phyloP scores from a whole-genome alignment of 352 stramenopile genomes.

The Phytopythium montanum region DNA sequence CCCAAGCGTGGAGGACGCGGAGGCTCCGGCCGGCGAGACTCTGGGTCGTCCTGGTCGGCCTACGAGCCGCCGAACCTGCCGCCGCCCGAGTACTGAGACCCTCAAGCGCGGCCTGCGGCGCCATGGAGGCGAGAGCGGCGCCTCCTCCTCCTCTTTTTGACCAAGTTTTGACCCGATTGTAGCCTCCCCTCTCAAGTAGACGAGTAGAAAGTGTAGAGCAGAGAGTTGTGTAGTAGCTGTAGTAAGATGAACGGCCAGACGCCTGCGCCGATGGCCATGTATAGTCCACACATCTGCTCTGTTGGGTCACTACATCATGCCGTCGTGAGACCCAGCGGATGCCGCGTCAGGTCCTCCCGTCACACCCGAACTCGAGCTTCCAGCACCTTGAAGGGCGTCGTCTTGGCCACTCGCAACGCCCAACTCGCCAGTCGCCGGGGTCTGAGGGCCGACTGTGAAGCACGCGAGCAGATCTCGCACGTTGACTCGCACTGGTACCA shows the following conservation, averaged over 20 bases:
- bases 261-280: background rate
- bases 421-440: background rate
- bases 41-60: constrained; percentile 49
- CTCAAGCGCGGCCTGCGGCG: background rate
- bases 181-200: too few species aligned
- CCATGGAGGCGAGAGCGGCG: background rate
- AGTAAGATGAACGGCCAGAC: constrained; percentile 5
- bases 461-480: constrained; percentile 57
- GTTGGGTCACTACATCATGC: background rate
- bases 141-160: background rate
- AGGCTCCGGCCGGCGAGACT: constrained; percentile 37
- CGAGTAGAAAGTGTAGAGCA: constrained; percentile 9
- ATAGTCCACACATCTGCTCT: background rate
- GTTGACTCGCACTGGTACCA: constrained; percentile 71
- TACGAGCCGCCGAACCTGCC: constrained; percentile 40
- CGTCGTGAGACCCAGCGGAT: background rate
- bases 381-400: background rate
- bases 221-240: constrained; percentile 5
- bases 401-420: background rate
- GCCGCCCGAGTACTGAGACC: constrained; percentile 31
- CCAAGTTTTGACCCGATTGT: constrained; percentile 30
- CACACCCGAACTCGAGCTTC: background rate
- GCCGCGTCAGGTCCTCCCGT: background rate
- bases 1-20: constrained; percentile 24
- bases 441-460: constrained; percentile 23